phyloP scores from a whole-genome alignment of 306 rosid species.

The Casuarina glauca region DNA sequence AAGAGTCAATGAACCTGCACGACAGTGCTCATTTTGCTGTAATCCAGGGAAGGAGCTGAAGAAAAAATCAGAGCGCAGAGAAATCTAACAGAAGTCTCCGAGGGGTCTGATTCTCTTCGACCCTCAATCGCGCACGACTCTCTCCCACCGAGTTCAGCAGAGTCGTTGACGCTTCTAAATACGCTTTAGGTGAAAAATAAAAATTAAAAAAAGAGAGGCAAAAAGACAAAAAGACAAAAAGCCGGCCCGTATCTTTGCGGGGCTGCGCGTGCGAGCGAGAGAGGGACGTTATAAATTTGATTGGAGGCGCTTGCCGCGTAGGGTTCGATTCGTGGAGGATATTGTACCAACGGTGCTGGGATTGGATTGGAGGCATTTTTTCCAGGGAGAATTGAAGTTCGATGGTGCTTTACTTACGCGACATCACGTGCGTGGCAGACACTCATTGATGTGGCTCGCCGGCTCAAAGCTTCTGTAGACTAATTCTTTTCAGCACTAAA shows the following conservation, averaged over 20 bases:
- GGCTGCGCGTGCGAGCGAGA: not conserved
- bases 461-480: too few species aligned
- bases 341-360: too few species aligned
- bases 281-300: too few species aligned
- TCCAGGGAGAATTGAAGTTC: too few species aligned
- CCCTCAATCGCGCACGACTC: not conserved
- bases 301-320: too few species aligned
- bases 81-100: not conserved
- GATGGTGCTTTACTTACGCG: too few species aligned
- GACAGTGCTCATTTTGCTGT: conserved; percentile 57
- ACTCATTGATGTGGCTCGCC: too few species aligned
- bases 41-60: conserved; percentile 1
- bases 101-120: not conserved
- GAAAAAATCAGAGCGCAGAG: conserved; percentile 8
- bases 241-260: not conserved
- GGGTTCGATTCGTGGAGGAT: too few species aligned
- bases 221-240: too few species aligned
- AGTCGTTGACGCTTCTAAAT: conserved; percentile 8
- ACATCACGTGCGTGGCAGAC: too few species aligned
- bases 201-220: not conserved
- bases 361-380: too few species aligned
- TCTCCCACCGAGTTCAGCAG: not conserved
- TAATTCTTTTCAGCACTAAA: too few species aligned
- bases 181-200: not conserved
- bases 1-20: conserved; percentile 55